A percentile compares a stretch with the other conserved stretches of the same genome.
Conservation (phyloP, 352 stramenopile species). For the Blastocystis sp. region DNA sequence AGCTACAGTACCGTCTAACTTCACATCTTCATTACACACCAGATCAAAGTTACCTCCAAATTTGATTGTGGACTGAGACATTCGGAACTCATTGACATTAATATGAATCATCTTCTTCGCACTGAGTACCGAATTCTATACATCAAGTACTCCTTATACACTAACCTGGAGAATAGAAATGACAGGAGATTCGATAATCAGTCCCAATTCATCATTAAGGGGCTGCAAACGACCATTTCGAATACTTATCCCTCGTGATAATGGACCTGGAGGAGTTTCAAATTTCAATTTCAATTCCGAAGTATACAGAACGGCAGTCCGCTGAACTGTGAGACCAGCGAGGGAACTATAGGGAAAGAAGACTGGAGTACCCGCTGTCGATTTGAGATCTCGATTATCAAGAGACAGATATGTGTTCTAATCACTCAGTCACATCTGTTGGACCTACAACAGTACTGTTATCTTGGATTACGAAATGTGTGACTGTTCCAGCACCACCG, state of each 20-base stretch:
- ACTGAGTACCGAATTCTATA: slow-evolving; percentile 18
- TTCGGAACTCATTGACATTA: background rate
- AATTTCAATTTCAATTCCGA: background rate
- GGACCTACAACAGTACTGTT: background rate
- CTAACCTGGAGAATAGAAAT: slow-evolving; percentile 7
- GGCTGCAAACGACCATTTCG: background rate
- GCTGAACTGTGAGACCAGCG: background rate
- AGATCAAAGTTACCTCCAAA: slow-evolving; percentile 11
- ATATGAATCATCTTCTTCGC: slow-evolving; percentile 8
- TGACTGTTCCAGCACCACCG: background rate
- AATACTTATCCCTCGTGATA: background rate
- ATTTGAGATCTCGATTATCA: slow-evolving; percentile 4
- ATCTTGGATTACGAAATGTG: background rate
- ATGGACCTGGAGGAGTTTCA: background rate
- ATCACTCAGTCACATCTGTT: background rate
- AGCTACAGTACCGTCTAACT: slow-evolving; percentile 12
- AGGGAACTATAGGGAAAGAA: background rate
- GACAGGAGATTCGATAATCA: background rate
- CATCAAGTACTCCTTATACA: background rate
- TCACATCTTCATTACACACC: background rate
- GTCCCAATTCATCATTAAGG: background rate
- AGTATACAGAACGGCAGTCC: slow-evolving; percentile 1
- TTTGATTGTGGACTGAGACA: slow-evolving; percentile 17
- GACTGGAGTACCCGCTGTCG: background rate
- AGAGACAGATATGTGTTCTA: background rate